Base-by-base conservation (phyloP, 306 rosid species). In the Acmispon strigosus region DNA sequence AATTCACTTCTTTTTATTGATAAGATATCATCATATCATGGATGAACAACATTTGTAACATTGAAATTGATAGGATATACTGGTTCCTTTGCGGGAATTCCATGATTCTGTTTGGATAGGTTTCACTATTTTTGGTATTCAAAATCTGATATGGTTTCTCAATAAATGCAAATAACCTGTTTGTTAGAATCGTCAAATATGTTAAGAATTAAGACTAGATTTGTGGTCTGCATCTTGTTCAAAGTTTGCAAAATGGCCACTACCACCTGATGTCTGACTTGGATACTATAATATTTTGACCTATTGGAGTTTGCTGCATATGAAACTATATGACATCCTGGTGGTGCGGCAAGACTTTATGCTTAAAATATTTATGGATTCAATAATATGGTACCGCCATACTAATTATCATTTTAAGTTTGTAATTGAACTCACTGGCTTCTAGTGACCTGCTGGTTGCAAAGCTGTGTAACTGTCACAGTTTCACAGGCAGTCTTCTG, bases 291-390 rank as follows among this genome's bases (percentile, higher is more conserved):
- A 37, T 44, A 39, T 42, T 67, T 66, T 19, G 27, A 62, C 32
- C 58, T 39, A 10, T 51, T 67, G 13, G 48, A 67, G 44, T 70
- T 62, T 69, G 51, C 59, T 65, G 51, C 58, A 18, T 56, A 18
- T 41, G 45, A 69, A 77, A 67, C 51, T 79, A 13, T 52, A 34
- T 55, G 70, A 59, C 63, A 24, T 56, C 20, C 42, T 39, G 36
- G 37, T 78, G 27, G 24, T 48, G 43, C 11, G 42, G 61, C 59
- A 70, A 72, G 12, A 24, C 34, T 12, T 53, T 55, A 68, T 69
- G 59, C 57, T 44, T 80, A 69, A 69, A 44, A 44, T 61, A 53
- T 50, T 20, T 41, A 69, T 80, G 68, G 66, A 45, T 61, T 42
- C 36, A 43, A 36, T 34, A 42, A 60, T 61, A 52, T 52, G 72